These are phyloP conservation scores for Candida freyschussii DNA, from an alignment of 1,139 yeast species.

Conservation along the genomic window DNA sequence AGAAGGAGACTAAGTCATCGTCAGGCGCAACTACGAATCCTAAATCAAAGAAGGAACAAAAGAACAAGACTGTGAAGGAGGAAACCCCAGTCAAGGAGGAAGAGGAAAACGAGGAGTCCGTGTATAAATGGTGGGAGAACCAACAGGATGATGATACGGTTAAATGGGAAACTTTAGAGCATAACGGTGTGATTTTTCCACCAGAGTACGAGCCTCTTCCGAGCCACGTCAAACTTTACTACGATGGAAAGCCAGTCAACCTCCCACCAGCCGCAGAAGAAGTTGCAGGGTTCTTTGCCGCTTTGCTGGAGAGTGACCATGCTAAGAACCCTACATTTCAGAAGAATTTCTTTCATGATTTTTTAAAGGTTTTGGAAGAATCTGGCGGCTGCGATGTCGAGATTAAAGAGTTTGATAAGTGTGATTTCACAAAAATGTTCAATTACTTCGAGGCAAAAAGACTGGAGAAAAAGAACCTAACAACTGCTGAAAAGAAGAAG, in stretches of 20 bases:
- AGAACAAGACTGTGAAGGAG: conserved; percentile 10
- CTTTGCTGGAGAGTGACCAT: conserved; percentile 84
- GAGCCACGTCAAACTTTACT: conserved; percentile 65
- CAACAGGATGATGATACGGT: conserved; percentile 67
- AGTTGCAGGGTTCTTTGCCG: conserved; percentile 93
- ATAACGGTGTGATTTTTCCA: conserved; percentile 89
- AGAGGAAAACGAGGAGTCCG: conserved; percentile 55
- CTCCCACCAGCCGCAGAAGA: conserved; percentile 86
- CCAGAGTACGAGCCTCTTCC: conserved; percentile 90
- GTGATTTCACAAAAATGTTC: conserved; percentile 76
- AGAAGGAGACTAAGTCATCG: conserved; percentile 4
- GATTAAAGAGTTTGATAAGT: conserved; percentile 57
- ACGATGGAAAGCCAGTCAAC: conserved; percentile 68
- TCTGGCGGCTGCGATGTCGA: conserved; percentile 57
- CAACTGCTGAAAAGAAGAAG: conserved; percentile 68
- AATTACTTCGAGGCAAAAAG: conserved; percentile 66
- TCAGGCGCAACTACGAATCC: background rate
- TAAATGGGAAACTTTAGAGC: conserved; percentile 84
- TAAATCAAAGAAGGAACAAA: conserved; percentile 7
- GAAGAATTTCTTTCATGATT: conserved; percentile 81
- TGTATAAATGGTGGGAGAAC: conserved; percentile 85
- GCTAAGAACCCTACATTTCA: conserved; percentile 83
- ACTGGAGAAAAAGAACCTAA: conserved; percentile 65
- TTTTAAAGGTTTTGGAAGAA: conserved; percentile 62
- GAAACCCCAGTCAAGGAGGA: conserved; percentile 20